A percentile compares a stretch with the other conserved stretches of the same genome.
Conservation (phyloP, 2,329 filamentous ascomycete species). For the Trichoderma polysporum region DNA sequence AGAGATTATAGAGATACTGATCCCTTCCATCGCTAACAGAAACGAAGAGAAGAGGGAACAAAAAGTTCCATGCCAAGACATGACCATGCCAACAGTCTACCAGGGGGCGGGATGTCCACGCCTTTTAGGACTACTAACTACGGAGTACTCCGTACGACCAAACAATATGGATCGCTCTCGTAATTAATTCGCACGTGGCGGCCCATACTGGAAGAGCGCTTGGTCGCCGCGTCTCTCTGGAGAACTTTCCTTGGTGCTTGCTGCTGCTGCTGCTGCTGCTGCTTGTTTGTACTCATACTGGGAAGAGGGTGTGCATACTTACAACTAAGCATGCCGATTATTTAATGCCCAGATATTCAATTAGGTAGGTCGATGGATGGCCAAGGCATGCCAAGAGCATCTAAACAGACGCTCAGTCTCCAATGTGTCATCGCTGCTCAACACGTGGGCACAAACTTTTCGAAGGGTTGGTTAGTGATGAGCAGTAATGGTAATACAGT, state of each 20-base stretch:
- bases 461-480: no score
- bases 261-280: no score
- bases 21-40: no score
- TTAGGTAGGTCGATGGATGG: background rate
- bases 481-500: no score
- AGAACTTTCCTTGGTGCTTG: background rate
- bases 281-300: background rate
- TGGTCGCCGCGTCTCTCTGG: background rate
- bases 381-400: background rate
- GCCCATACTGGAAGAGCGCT: background rate
- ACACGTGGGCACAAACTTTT: no score
- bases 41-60: background rate
- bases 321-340: no score
- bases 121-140: no score
- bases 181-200: background rate
- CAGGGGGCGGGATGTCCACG: background rate
- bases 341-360: background rate
- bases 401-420: background rate
- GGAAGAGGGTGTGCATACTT: background rate
- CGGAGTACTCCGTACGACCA: no score
- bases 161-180: background rate
- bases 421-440: background rate
- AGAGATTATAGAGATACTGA: no score
- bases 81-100: no score
- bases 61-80: background rate